Conservation (phyloP, 1,284 basidiomycete species). For the Sanghuangporus baumii region DNA sequence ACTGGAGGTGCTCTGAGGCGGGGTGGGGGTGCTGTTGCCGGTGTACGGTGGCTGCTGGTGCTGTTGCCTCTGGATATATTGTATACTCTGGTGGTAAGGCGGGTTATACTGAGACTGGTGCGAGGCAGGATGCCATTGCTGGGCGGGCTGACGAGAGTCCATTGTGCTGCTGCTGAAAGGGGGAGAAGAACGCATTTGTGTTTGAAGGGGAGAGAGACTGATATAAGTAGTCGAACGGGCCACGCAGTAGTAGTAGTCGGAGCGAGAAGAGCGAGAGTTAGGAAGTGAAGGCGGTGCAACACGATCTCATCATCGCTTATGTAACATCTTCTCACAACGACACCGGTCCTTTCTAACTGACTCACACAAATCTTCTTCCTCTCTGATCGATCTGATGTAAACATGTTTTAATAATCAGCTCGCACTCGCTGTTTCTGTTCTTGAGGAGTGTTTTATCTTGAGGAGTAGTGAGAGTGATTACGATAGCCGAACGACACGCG, state of each 20-base stretch:
- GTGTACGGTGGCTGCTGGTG: slow-evolving; percentile 2
- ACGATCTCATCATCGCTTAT: background rate
- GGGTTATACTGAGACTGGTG: slow-evolving; percentile 1
- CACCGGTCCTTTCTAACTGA: background rate
- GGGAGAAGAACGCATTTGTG: slow-evolving; percentile 1
- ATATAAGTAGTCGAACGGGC: background rate
- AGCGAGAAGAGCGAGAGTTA: background rate
- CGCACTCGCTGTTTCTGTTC: no score
- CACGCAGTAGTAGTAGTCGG: background rate
- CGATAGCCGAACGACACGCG: background rate
- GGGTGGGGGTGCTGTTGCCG: background rate
- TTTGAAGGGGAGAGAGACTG: background rate
- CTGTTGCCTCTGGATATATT: slow-evolving; percentile 5
- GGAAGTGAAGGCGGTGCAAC: background rate
- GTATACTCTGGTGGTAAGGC: slow-evolving; percentile 8
- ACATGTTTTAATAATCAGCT: background rate
- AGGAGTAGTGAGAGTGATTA: background rate
- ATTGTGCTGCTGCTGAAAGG: background rate
- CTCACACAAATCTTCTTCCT: background rate
- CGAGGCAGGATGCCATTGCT: slow-evolving; percentile 1
- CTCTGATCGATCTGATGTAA: background rate
- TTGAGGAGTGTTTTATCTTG: no score
- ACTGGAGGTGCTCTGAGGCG: slow-evolving; percentile 10
- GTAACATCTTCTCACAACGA: background rate
- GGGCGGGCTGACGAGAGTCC: background rate